phyloP scores from a whole-genome alignment of 768 basidiomycete species.

The Rhodotorula babjevae region DNA sequence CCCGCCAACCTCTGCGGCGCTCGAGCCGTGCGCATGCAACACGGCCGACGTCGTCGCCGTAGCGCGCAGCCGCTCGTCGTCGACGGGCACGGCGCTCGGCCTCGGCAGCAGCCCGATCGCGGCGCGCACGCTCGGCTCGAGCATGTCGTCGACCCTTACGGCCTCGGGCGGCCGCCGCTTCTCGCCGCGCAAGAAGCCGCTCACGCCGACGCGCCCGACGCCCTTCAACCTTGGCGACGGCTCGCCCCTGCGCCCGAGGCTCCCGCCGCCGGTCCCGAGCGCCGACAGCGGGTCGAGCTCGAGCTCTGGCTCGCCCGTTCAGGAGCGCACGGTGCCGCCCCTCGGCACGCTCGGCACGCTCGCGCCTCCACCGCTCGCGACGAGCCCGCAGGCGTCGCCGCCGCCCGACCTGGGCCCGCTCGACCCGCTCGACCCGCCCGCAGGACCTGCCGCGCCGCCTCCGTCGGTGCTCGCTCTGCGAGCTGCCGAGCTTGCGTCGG shows the following conservation, averaged over 20 bases:
- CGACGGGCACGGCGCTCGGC: constrained; percentile 47
- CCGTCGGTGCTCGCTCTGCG: constrained; percentile 32
- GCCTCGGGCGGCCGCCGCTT: constrained; percentile 51
- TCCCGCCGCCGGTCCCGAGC: background rate
- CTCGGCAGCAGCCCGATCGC: constrained; percentile 47
- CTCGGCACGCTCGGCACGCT: background rate
- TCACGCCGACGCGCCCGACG: constrained; percentile 11
- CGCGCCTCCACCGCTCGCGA: constrained; percentile 1
- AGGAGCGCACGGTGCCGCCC: background rate
- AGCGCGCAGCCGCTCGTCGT: constrained; percentile 65
- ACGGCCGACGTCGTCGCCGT: constrained; percentile 54
- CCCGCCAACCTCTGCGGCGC: constrained; percentile 13
- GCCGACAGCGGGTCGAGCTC: constrained; percentile 1
- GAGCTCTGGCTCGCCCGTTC: background rate
- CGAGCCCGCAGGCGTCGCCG: constrained; percentile 26
- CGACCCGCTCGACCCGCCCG: background rate
- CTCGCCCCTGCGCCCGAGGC: background rate
- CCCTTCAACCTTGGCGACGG: background rate
- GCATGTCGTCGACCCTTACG: constrained; percentile 50
- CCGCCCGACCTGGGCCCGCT: constrained; percentile 43
- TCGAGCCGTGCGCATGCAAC: constrained; percentile 25
- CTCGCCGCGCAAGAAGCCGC: constrained; percentile 56
- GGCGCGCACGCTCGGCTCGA: constrained; percentile 19
- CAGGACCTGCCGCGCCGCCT: background rate
- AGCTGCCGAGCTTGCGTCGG: constrained; percentile 48